phyloP scores from a whole-genome alignment of 2,329 filamentous ascomycete genomes.

The Trichoderma atrobrunneum region DNA sequence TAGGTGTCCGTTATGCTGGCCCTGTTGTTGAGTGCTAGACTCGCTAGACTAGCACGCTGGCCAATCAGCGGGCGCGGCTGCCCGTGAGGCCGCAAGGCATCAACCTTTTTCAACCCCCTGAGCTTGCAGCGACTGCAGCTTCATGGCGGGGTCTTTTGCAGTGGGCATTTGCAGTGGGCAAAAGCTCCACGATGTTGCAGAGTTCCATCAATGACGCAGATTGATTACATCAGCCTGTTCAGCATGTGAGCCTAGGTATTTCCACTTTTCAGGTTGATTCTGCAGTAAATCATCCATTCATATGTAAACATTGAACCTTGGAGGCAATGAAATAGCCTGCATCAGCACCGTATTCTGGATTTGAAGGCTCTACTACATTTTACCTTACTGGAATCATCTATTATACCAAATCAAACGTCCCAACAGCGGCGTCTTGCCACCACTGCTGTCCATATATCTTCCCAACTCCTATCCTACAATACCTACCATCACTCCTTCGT shows the following conservation, averaged over 20 bases:
- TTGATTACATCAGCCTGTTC: not conserved
- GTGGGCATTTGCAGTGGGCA: not conserved
- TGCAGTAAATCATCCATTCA: not conserved
- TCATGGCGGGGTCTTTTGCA: conserved; percentile 4
- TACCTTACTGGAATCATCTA: not conserved
- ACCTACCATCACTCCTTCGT: not conserved
- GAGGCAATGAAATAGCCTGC: not conserved
- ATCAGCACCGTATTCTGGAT: not conserved
- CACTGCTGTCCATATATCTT: conserved; percentile 16
- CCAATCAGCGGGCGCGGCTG: conserved; percentile 30
- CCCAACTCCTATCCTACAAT: conserved; percentile 12
- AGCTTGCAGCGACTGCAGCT: conserved; percentile 5
- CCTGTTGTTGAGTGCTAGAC: conserved; percentile 14
- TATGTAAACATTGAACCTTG: not conserved
- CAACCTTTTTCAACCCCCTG: conserved; percentile 25
- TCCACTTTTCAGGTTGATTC: not conserved
- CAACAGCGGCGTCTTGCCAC: conserved; percentile 11
- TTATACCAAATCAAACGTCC: not conserved
- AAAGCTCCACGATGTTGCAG: not conserved
- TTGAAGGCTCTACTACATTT: not conserved
- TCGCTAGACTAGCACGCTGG: conserved; percentile 12
- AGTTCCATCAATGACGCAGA: not conserved
- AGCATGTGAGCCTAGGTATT: not conserved
- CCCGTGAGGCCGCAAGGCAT: conserved; percentile 40
- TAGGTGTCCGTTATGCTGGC: conserved; percentile 20